Evolutionary conservation across 1,284 basidiomycete species (phyloP).

Genomic region (Exobasidium rhododendri): DNA sequence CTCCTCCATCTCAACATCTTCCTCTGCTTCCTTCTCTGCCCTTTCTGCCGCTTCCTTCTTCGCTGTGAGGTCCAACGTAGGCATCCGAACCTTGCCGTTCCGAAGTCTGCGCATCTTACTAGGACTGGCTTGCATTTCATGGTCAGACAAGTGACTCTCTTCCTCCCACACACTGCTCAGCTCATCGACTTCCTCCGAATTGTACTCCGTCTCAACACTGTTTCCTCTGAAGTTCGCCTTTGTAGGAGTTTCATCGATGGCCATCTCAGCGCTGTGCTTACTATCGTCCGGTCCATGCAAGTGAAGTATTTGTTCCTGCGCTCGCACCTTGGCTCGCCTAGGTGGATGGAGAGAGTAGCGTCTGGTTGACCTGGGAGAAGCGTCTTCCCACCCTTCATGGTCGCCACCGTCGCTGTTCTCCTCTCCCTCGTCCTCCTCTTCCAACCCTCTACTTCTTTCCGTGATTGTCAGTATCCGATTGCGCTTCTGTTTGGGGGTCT

Average conservation of each 20-base stretch:
- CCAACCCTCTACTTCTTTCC: no score
- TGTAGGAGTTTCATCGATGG: not conserved
- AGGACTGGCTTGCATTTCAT: constrained; percentile 23
- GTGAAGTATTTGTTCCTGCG: not conserved
- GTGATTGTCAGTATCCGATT: no score
- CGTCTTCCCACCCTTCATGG: constrained; percentile 9
- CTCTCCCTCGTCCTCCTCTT: not conserved
- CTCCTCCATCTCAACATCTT: constrained; percentile 27
- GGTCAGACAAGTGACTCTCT: constrained; percentile 6
- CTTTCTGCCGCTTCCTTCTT: not conserved
- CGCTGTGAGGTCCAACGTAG: not conserved
- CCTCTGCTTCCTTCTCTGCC: constrained; percentile 3
- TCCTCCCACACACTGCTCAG: not conserved
- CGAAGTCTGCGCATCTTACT: constrained; percentile 43
- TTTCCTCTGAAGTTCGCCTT: not conserved
- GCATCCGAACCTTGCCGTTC: constrained; percentile 39
- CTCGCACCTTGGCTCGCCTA: not conserved
- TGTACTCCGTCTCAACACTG: not conserved
- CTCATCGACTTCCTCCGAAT: constrained; percentile 1
- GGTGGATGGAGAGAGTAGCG: not conserved
- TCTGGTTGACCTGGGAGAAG: not conserved
- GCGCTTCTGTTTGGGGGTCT: constrained; percentile 21
- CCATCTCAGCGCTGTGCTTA: constrained; percentile 3
- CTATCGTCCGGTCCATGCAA: constrained; percentile 1
- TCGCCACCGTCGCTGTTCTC: constrained; percentile 3